Evolutionary conservation across 495 filamentous ascomycete species (phyloP).

Genomic region (Hypoxylon trugodes): DNA sequence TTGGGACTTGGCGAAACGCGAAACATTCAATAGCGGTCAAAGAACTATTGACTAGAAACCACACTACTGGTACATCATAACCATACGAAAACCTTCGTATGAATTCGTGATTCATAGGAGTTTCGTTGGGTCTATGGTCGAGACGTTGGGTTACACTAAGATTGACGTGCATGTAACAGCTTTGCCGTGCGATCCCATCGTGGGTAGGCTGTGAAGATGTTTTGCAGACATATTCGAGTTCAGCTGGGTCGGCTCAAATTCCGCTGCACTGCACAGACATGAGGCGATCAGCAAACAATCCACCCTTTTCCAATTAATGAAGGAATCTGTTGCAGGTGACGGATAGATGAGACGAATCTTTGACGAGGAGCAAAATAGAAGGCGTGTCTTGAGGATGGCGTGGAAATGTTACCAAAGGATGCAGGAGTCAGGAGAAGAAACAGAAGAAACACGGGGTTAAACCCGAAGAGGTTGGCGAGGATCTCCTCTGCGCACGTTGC

Average conservation of each 20-base stretch:
- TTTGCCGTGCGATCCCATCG: constrained; percentile 20
- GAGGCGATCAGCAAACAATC: constrained; percentile 9
- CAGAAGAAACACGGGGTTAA: constrained; percentile 20
- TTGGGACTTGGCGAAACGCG: constrained; percentile 11
- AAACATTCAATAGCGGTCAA: constrained; percentile 4
- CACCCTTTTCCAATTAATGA: neutral
- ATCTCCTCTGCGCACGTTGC: constrained; percentile 37
- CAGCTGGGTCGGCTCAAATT: constrained; percentile 8
- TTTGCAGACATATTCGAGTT: constrained; percentile 6
- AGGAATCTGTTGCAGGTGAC: constrained; percentile 19
- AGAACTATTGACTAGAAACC: neutral
- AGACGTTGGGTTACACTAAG: constrained; percentile 10
- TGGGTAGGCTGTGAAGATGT: neutral
- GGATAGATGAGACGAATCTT: constrained; percentile 8
- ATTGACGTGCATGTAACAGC: constrained; percentile 17
- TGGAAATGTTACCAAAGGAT: constrained; percentile 25
- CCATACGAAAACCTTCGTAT: no score
- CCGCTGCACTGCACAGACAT: constrained; percentile 8
- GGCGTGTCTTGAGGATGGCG: constrained; percentile 17
- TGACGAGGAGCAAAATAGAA: constrained; percentile 11
- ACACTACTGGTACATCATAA: no score
- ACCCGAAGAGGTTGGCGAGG: constrained; percentile 33
- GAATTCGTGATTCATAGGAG: neutral
- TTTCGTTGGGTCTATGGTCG: neutral
- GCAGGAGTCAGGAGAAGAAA: constrained; percentile 34